A percentile compares a stretch with the other conserved stretches of the same genome.
Conservation (phyloP, 2,329 filamentous ascomycete genomes). For the Mariannaea elegans region DNA sequence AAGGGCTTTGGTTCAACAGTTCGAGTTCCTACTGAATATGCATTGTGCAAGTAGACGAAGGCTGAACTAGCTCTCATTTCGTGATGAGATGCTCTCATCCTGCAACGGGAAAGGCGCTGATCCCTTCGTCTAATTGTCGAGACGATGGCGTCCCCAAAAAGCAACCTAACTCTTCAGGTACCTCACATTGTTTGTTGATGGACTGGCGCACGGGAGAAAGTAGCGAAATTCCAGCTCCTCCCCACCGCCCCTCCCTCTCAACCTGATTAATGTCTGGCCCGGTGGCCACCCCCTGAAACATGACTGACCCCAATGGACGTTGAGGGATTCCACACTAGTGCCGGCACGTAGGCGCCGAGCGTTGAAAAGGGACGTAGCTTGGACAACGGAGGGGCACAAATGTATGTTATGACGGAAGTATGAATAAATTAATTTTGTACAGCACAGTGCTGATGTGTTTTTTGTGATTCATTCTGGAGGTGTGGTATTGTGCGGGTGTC, state of each 20-base stretch:
- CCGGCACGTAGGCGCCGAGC: slow-evolving; percentile 29
- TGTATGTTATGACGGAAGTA: slow-evolving; percentile 5
- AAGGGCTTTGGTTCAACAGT: not conserved
- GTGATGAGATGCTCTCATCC: slow-evolving; percentile 1
- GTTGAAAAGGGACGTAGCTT: slow-evolving; percentile 18
- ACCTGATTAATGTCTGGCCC: slow-evolving; percentile 36
- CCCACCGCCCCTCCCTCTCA: slow-evolving; percentile 24
- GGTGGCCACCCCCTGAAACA: slow-evolving; percentile 40
- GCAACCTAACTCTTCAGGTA: slow-evolving; percentile 5
- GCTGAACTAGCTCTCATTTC: not conserved
- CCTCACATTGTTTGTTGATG: slow-evolving; percentile 26
- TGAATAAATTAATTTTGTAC: not conserved
- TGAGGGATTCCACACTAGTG: slow-evolving; percentile 32
- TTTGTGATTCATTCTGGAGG: not conserved
- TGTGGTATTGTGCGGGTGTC: not conserved
- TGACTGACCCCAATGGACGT: slow-evolving; percentile 32
- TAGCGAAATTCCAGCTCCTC: slow-evolving; percentile 34
- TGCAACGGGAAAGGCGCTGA: slow-evolving; percentile 22
- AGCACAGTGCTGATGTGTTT: not conserved
- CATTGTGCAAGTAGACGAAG: not conserved
- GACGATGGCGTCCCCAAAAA: slow-evolving; percentile 16
- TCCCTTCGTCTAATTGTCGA: slow-evolving; percentile 13
- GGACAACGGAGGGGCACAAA: not conserved
- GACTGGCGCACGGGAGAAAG: slow-evolving; percentile 10
- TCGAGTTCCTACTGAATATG: not conserved